Conservation (phyloP, 768 basidiomycete species). For the Fibroporia radiculosa region DNA sequence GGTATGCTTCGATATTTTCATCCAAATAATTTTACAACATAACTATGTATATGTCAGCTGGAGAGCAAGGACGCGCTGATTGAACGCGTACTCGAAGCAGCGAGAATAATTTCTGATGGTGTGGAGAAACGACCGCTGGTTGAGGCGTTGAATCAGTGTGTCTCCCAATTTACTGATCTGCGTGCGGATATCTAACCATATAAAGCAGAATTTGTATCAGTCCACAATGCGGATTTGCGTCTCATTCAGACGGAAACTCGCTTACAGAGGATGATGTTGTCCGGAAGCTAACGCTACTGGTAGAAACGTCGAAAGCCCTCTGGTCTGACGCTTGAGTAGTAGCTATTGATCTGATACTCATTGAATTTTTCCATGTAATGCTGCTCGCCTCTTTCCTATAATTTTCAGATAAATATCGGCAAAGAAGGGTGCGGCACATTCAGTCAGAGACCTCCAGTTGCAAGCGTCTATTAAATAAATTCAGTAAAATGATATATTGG, state of each 20-base stretch:
- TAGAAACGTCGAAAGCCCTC: conserved; percentile 28
- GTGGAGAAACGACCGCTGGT: conserved; percentile 26
- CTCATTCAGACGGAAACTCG: conserved; percentile 36
- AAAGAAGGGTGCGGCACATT: too few relatives aligned
- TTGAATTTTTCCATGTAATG: too few relatives aligned
- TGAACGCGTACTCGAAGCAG: conserved; percentile 35
- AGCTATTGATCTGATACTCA: too few relatives aligned
- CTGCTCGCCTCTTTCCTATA: too few relatives aligned
- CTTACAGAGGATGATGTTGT: conserved; percentile 29
- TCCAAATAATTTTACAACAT: not conserved
- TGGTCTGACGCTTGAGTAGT: conserved; percentile 21
- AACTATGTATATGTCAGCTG: conserved; percentile 20
- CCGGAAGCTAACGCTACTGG: conserved; percentile 27
- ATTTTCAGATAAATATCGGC: too few relatives aligned
- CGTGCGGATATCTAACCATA: not conserved
- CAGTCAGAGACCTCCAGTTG: too few relatives aligned
- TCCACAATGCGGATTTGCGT: conserved; percentile 46
- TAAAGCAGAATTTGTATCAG: conserved; percentile 31
- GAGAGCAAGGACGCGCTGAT: conserved; percentile 34
- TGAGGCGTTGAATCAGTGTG: conserved; percentile 33
- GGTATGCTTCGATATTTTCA: conserved; percentile 11
- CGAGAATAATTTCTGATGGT: conserved; percentile 33
- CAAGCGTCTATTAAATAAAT: too few relatives aligned
- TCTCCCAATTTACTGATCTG: conserved; percentile 1
- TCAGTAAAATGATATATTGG: too few relatives aligned